These are phyloP conservation scores for Geotrichum bryndzae DNA, from an alignment of 1,139 yeast species.

Conservation along the genomic window DNA sequence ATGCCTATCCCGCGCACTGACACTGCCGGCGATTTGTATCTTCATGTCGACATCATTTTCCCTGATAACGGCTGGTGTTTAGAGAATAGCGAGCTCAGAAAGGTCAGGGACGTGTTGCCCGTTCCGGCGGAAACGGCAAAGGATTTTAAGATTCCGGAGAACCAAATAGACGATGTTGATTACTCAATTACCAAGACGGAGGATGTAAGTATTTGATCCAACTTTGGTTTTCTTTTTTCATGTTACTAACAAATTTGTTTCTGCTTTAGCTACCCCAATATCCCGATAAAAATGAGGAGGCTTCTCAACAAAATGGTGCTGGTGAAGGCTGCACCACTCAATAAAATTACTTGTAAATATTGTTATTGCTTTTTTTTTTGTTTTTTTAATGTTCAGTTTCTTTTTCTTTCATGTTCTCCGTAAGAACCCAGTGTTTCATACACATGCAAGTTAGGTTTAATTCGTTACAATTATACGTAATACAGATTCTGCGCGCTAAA, in stretches of 20 bases:
- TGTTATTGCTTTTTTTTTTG: background rate
- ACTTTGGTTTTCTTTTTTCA: background rate
- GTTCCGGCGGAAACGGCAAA: conserved; percentile 8
- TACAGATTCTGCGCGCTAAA: background rate
- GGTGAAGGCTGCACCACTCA: conserved; percentile 17
- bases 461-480: background rate
- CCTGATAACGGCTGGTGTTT: conserved; percentile 53
- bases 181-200: conserved; percentile 13
- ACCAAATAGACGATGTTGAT: conserved; percentile 20
- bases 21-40: conserved; percentile 65
- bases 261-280: conserved; percentile 11
- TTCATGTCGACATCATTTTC: conserved; percentile 67
- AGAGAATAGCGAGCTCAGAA: conserved; percentile 28
- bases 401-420: background rate
- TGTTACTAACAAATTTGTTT: background rate
- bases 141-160: conserved; percentile 16
- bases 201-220: conserved; percentile 1
- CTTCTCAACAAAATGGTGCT: conserved; percentile 4
- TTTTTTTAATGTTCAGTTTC: background rate
- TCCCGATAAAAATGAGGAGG: conserved; percentile 11
- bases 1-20: conserved; percentile 58
- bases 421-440: background rate
- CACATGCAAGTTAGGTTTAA: background rate
- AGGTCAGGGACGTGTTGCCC: conserved; percentile 27
- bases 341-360: conserved; percentile 13